Conservation (phyloP, 2,329 filamentous ascomycete species). For the Paecilomyces niveus region DNA sequence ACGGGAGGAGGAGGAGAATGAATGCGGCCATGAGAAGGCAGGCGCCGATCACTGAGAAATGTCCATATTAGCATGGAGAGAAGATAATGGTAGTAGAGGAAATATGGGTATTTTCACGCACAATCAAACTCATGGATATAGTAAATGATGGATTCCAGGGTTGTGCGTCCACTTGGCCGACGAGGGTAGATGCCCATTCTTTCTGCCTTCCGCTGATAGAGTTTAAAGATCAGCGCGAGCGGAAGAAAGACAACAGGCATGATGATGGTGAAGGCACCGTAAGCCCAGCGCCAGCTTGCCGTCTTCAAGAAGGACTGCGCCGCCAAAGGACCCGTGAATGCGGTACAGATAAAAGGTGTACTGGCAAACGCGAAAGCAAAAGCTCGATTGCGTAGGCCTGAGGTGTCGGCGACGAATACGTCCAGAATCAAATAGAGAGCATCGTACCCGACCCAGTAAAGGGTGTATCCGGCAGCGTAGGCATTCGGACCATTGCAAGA, state of each 20-base stretch:
- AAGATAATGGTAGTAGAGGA: conserved; percentile 19
- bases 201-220: conserved; percentile 50
- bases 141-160: conserved; percentile 40
- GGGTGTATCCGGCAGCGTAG: conserved; percentile 39
- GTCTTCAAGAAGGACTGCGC: conserved; percentile 41
- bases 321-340: conserved; percentile 45
- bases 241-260: conserved; percentile 49
- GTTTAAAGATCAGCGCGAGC: conserved; percentile 45
- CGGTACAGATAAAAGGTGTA: conserved; percentile 55
- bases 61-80: conserved; percentile 35
- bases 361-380: conserved; percentile 50
- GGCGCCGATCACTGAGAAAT: conserved; percentile 43
- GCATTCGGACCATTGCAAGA: conserved; percentile 50
- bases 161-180: conserved; percentile 35
- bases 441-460: conserved; percentile 50
- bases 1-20: conserved; percentile 57
- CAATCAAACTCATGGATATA: conserved; percentile 56
- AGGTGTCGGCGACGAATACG: conserved; percentile 56
- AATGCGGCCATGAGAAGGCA: conserved; percentile 53
- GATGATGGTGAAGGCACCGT: conserved; percentile 53
- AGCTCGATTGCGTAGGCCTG: conserved; percentile 49
- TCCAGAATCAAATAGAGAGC: conserved; percentile 48
- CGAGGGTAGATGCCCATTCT: conserved; percentile 43
- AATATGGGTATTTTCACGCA: conserved; percentile 33
- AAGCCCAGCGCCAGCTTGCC: conserved; percentile 54